Base-by-base conservation (phyloP, 2,329 filamentous ascomycete genomes). In the Onygenales sp. region DNA sequence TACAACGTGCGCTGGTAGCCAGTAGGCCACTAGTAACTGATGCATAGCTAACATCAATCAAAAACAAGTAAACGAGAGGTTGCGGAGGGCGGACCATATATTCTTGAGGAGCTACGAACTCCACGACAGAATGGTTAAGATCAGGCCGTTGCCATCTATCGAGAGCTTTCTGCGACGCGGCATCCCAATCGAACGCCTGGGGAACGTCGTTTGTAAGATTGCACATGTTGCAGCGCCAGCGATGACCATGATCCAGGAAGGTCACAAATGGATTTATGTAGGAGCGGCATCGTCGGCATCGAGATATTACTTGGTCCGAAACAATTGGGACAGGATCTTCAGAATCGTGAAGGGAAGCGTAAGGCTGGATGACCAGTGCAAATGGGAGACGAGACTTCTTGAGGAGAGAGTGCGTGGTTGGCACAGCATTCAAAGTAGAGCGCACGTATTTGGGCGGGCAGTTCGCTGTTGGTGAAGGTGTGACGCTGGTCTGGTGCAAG, bases 161-260 rank as follows among this genome's bases (percentile, higher is more conserved):
- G 49, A 94, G 85, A 51, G 84, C 87, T 76, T 95, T 91, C 71
- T 97, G 92, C 52, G 90, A 79, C 44, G 88, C 86, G 36, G 89
- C 85, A 71, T 98, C 93, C 93, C 93, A 98, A 69, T 98, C 93
- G 61, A 98, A 98, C 39, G 91, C 91, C 72, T 98, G 93, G n/a
- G 93, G 93, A 40, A 97, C 92, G 63, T 98, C 93, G 68, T 98
- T 98, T 62, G 91, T 96, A 59, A 98, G 78, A 71, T 95, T 97
- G 72, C 93, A 98, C 91, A 98, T 96, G 74, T 98, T 98, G 76
- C 93, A 98, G 65, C 92, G 86, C 93, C 93, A 98, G 66, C 93
- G 83, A 73, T 98, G 93, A 46, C 93, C 93, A 66, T 97, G 89
- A 64, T 98, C 93, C 56, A 98, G 76, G 74, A 98, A 98, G 46